Evolutionary conservation across 1,284 basidiomycete species (phyloP).

Genomic region (Pterulicium gracile): DNA sequence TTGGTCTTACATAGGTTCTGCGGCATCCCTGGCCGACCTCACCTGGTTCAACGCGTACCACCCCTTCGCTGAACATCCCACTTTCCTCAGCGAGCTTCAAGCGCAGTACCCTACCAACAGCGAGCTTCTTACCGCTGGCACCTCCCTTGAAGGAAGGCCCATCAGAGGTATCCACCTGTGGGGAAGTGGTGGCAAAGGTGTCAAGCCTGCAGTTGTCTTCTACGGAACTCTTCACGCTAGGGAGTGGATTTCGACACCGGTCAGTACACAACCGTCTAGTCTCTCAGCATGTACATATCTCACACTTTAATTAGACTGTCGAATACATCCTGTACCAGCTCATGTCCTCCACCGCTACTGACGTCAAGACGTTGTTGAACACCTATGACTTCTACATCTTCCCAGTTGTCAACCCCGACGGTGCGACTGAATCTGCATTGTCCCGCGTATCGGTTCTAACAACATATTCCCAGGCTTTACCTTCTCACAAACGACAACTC

Average conservation of each 20-base stretch:
- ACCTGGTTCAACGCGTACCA: conserved; percentile 3
- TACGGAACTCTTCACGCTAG: conserved; percentile 1
- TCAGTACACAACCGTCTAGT: no score
- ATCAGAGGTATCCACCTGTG: background rate
- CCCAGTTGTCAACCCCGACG: conserved; percentile 1
- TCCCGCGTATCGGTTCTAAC: background rate
- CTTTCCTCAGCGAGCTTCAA: conserved; percentile 1
- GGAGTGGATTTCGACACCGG: background rate
- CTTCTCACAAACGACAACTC: background rate
- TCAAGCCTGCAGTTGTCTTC: background rate
- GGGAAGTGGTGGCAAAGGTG: background rate
- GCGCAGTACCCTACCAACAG: background rate
- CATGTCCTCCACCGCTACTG: background rate
- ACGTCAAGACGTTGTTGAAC: background rate
- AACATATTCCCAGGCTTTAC: background rate
- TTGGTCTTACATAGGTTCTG: background rate
- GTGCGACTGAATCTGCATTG: background rate
- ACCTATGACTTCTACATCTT: conserved; percentile 2
- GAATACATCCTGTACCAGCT: conserved; percentile 2
- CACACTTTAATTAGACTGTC: no score
- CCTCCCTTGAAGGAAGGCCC: background rate
- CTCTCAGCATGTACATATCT: no score
- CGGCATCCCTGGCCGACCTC: background rate
- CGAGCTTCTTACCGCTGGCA: conserved; percentile 1
- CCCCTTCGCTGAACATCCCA: background rate